Percentiles rank a stretch among this genome's conserved stretches.
These are phyloP conservation scores for Tremella fuciformis DNA, from an alignment of 768 basidiomycete species.

Conservation along the genomic window DNA sequence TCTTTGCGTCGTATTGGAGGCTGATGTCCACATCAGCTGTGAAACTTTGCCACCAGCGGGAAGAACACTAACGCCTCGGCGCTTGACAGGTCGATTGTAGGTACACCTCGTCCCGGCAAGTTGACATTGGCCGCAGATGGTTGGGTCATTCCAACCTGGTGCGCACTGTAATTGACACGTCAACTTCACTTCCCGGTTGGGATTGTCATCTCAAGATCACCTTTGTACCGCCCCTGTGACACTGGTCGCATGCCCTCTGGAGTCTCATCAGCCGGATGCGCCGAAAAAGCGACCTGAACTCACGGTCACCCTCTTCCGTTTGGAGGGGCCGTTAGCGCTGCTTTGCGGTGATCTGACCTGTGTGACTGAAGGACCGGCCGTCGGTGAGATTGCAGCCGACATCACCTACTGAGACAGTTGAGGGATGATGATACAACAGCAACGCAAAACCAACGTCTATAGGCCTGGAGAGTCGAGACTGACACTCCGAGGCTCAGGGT, in stretches of 20 bases:
- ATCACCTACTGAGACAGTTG: too few relatives aligned
- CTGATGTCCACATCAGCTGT: too few relatives aligned
- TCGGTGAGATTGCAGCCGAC: too few relatives aligned
- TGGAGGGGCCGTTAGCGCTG: background rate
- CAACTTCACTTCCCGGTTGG: background rate
- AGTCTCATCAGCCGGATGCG: background rate
- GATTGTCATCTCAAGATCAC: slow-evolving; percentile 6
- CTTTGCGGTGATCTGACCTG: too few relatives aligned
- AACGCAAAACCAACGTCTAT: too few relatives aligned
- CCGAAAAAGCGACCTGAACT: slow-evolving; percentile 1
- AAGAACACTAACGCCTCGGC: slow-evolving; percentile 30
- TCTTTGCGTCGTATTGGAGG: too few relatives aligned
- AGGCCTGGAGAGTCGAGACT: too few relatives aligned
- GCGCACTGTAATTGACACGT: slow-evolving; percentile 19
- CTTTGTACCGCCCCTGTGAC: slow-evolving; percentile 36
- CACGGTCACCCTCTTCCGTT: slow-evolving; percentile 28
- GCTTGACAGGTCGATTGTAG: slow-evolving; percentile 32
- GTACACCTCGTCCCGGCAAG: slow-evolving; percentile 28
- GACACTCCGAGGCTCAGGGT: too few relatives aligned
- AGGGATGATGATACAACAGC: too few relatives aligned
- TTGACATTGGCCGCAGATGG: slow-evolving; percentile 26
- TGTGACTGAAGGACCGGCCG: too few relatives aligned
- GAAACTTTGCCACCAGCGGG: too few relatives aligned
- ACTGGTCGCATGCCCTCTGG: slow-evolving; percentile 38
- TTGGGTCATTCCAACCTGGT: slow-evolving; percentile 5